Base-by-base conservation (phyloP, 2,329 filamentous ascomycete species). In the Alternaria brassicicola region DNA sequence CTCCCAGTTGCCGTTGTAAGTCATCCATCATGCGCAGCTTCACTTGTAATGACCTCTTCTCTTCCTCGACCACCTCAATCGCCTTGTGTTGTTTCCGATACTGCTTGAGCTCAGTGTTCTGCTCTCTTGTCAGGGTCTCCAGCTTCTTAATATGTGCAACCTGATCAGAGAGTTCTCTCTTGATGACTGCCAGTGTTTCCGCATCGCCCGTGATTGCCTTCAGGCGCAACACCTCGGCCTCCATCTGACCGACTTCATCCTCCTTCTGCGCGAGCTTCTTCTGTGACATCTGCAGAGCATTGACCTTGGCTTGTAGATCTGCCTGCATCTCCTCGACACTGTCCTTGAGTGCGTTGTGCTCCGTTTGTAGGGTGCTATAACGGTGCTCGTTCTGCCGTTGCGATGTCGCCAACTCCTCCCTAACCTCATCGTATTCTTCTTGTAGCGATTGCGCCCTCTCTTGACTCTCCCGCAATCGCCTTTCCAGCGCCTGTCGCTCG, bases 61-160 rank as follows among this genome's bases (percentile, higher is more conserved):
- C 93, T 76, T 99, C 95, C 74, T 99, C 93, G 0, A 98, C 90
- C 2, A 99, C 86, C 71, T 97, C 92, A 1, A 97, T 89, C n/a
- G 91, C 92, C 78, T 91, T 94, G 75, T 93, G 89, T 3, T 89
- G 80, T 65, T 93, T 90, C 13, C 93, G 89, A 35, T 96, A 84
- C 66, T 93, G 89, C 67, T 90, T 92, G 33, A 99, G 80, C 74
- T 99, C 94, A 0, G 84, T 78, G 13, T 87, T 82, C 71, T 97
- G 91, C 48, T 96, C 92, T 23, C 91, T 85, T 62, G 92, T 97
- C 33, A 87, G 86, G 1, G 86, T 84, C 75, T 99, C 95, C 3
- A 99, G 82, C 28, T 86, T 88, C 58, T 92, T 88, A 64, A 97
- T 96, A 71, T 98, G 93, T n/a, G 87, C 84, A 1, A 99, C 91